Evolutionary conservation across 2,329 filamentous ascomycete genomes (phyloP), one percentile per base, ranked within the genome.

Genomic region (Didymella segeticola): DNA sequence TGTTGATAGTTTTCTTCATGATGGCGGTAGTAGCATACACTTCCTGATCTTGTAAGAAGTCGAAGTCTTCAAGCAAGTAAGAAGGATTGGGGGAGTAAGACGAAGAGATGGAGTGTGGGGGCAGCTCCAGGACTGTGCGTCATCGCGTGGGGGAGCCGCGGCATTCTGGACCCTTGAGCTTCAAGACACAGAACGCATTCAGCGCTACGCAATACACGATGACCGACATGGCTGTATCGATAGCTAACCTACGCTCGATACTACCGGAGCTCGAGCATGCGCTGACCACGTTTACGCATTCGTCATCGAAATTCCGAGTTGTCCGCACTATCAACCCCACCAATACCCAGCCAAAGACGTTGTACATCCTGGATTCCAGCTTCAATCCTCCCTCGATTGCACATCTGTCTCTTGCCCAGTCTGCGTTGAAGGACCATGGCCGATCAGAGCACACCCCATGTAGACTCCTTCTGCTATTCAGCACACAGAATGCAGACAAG

Each of bases 401-500:
- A 9, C 85, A 88, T 64, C 74, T 82, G 15, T 75, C 76, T 19
- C 81, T 88, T 27, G 83, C 81, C 5, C 77, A 76, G 25, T 81
- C 81, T 14, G 84, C 84, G 2, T 60, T 87, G 5, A 70, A 74
- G 37, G 72, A 77, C 31, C 66, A 72, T 15, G 56, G 60, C 11
- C 39, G 45, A n/a, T 53, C 55, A n/a, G 77, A 66, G 46, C 59
- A 67, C 52, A 62, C 62, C n/a, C 77, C 78, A 4, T 72, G 72
- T 48, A 70, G 85, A 8, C 66, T 88, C 2, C 70, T 88, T 4
- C 77, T 88, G 2, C 77, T 88, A 1, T 83, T 88, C 47, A 84
- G 84, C 37, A 86, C 83, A 0, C 80, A 85, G 64, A 88, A 88
- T 77, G 86, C 86, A 15, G 86, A 88, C 68, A 87, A 87, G 62